These are phyloP conservation scores for Penicillium sp. DNA, from an alignment of 2,329 filamentous ascomycete species.

Conservation along the genomic window DNA sequence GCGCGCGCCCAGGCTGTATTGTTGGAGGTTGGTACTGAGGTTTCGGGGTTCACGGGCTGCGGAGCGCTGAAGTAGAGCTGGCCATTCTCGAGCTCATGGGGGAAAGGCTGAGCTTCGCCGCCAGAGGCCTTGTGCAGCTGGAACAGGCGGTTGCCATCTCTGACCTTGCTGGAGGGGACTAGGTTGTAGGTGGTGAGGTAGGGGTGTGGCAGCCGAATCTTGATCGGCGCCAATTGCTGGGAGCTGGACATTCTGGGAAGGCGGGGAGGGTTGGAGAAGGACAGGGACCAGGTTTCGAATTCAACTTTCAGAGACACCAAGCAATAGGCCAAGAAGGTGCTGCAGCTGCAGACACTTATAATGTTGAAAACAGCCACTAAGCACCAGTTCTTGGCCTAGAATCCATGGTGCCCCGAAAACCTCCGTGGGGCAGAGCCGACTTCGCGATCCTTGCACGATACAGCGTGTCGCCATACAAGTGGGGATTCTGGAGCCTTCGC, in stretches of 20 bases:
- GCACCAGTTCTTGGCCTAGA: neutral
- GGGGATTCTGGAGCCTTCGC: neutral
- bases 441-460: conserved; percentile 1
- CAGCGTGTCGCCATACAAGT: neutral
- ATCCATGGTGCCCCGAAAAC: neutral
- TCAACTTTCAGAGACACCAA: neutral
- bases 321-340: neutral
- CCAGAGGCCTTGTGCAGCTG: conserved; percentile 28
- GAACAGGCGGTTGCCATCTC: conserved; percentile 31
- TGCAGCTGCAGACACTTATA: neutral
- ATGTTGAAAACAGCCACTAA: neutral
- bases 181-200: conserved; percentile 45
- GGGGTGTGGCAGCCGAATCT: conserved; percentile 46
- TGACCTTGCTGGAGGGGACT: conserved; percentile 29
- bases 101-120: conserved; percentile 32
- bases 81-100: conserved; percentile 44
- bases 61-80: conserved; percentile 42
- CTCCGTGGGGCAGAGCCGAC: conserved; percentile 15
- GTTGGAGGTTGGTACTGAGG: conserved; percentile 17
- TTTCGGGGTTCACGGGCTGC: conserved; percentile 14
- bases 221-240: conserved; percentile 10
- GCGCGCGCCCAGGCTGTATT: conserved; percentile 48
- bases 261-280: neutral
- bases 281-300: too few species aligned
- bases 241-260: conserved; percentile 3